Percentiles rank a stretch among this genome's conserved stretches.
Conservation (phyloP, 129 eudicot genomes). For the Rutidosis leptorrhynchoides region DNA sequence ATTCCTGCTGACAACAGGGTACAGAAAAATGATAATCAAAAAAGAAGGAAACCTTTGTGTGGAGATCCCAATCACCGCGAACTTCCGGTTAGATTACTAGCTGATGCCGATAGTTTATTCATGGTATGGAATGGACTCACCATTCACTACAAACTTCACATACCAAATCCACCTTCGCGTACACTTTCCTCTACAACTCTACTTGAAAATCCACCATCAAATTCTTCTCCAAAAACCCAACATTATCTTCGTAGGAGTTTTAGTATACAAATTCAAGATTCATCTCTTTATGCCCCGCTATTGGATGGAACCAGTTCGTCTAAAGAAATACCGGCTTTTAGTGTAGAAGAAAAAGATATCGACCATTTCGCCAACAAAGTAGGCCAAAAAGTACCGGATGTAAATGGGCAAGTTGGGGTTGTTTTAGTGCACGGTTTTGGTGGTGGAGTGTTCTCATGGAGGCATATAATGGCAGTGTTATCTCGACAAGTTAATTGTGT, state of each 20-base stretch:
- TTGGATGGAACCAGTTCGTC: conserved; percentile 55
- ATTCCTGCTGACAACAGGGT: conserved; percentile 59
- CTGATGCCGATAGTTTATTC: conserved; percentile 86
- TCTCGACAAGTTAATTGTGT: conserved; percentile 72
- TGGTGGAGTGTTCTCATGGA: conserved; percentile 96
- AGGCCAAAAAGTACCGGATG: conserved; percentile 44
- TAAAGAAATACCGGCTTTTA: conserved; percentile 56
- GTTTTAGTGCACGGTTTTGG: conserved; percentile 97
- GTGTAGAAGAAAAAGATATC: conserved; percentile 47
- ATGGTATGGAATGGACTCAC: conserved; percentile 57
- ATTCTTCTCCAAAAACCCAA: conserved; percentile 40
- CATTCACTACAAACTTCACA: conserved; percentile 84
- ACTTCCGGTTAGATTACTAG: conserved; percentile 76
- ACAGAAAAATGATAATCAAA: conserved; percentile 47
- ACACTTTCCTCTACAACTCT: conserved; percentile 69
- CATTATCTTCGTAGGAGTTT: conserved; percentile 62
- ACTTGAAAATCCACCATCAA: conserved; percentile 47
- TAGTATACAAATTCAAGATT: conserved; percentile 57
- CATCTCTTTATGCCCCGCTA: conserved; percentile 70
- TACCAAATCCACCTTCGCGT: conserved; percentile 75
- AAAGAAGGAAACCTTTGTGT: conserved; percentile 47
- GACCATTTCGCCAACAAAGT: conserved; percentile 36
- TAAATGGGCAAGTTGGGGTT: conserved; percentile 65
- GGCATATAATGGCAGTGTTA: conserved; percentile 77
- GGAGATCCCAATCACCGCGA: conserved; percentile 52